Evolutionary conservation across 164 flowering plant species (phyloP).

Genomic region (Macadamia tetraphylla): DNA sequence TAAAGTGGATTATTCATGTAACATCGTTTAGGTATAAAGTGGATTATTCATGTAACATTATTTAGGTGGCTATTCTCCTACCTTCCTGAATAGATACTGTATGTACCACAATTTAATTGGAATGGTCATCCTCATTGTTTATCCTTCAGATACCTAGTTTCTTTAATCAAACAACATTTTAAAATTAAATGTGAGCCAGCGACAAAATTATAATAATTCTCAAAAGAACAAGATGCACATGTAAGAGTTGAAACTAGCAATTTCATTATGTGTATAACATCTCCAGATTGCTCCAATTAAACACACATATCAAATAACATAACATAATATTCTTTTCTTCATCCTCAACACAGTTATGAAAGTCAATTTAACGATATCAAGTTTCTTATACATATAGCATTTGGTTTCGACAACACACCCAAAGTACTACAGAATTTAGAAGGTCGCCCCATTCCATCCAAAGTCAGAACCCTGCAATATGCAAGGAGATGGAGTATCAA

Average conservation of each 20-base stretch:
- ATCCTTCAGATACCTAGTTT: not conserved
- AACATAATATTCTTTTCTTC: not conserved
- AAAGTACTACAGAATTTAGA: constrained; percentile 27
- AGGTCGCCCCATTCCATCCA: constrained; percentile 92
- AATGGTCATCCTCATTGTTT: not conserved
- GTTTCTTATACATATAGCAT: constrained; percentile 4
- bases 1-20: too few species aligned
- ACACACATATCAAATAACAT: not conserved
- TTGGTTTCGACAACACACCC: constrained; percentile 1
- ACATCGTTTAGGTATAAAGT: too few species aligned
- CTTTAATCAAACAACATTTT: not conserved
- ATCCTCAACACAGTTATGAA: not conserved
- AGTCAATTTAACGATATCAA: not conserved
- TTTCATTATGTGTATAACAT: not conserved
- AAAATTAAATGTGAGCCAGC: not conserved
- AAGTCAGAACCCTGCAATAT: constrained; percentile 69
- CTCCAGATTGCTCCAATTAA: not conserved
- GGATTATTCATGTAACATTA: too few species aligned
- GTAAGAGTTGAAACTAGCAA: not conserved
- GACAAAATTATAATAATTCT: not conserved
- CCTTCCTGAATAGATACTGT: too few species aligned
- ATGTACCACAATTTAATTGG: too few species aligned
- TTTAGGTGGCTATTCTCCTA: too few species aligned
- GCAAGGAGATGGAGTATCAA: constrained; percentile 3
- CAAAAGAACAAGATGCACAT: not conserved